Evolutionary conservation across 371 early-diverging fungal species (phyloP).

Genomic region (Lichtheimia hyalospora): DNA sequence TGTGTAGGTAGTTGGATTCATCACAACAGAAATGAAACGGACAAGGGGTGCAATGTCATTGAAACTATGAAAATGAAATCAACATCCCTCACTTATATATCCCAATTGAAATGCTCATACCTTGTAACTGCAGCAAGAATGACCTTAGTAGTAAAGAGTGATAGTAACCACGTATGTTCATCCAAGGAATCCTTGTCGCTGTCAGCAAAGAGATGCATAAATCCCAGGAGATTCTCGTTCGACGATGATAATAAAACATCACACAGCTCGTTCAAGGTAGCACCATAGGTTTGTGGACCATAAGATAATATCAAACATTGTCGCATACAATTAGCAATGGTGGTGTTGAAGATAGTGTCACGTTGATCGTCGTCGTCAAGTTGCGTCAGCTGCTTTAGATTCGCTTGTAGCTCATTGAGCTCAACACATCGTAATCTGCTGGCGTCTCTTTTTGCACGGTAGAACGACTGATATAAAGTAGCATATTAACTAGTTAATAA

Average conservation of each 20-base stretch:
- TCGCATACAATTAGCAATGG: constrained; percentile 9
- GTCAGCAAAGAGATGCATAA: not conserved
- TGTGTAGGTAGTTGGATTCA: not conserved
- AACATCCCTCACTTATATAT: not conserved
- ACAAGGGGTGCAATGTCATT: not conserved
- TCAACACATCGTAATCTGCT: not conserved
- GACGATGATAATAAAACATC: not conserved
- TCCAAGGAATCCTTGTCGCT: not conserved
- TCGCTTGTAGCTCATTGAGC: too few relatives aligned
- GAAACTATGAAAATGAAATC: not conserved
- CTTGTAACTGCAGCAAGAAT: not conserved
- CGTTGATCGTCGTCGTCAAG: too few relatives aligned
- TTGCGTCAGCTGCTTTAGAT: too few relatives aligned
- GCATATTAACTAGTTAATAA: not conserved
- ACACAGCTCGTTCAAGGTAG: constrained; percentile 3
- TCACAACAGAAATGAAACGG: not conserved
- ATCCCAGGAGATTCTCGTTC: not conserved
- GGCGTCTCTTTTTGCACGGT: constrained; percentile 32
- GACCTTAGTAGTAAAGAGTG: not conserved
- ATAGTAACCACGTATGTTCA: not conserved
- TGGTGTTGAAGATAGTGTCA: too few relatives aligned
- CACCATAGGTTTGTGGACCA: not conserved
- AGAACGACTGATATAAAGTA: constrained; percentile 31
- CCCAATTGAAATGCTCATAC: not conserved
- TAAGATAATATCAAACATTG: not conserved